These are phyloP conservation scores for Mycena sanguinolenta DNA, from an alignment of 768 basidiomycete genomes.

Conservation along the genomic window DNA sequence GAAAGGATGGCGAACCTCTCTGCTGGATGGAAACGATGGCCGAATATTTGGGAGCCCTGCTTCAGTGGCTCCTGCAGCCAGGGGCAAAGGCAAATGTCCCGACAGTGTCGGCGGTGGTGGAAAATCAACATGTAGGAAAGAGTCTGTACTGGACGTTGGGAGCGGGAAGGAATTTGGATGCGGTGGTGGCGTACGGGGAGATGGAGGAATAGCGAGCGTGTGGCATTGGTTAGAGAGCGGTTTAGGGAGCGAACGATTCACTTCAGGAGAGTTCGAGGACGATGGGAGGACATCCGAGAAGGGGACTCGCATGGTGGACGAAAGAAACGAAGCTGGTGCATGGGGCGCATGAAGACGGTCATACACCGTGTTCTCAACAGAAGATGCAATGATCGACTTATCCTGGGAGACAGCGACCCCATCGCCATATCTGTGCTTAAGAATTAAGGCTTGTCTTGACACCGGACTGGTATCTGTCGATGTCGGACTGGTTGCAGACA, in stretches of 20 bases:
- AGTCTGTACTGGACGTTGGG: not conserved
- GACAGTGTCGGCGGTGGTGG: constrained; percentile 10
- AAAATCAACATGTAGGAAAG: constrained; percentile 14
- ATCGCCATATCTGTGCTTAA: constrained; percentile 19
- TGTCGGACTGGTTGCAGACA: not conserved
- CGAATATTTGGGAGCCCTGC: not conserved
- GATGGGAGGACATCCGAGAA: not conserved
- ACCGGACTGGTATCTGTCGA: constrained; percentile 6
- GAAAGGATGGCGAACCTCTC: constrained; percentile 4
- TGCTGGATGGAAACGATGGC: constrained; percentile 9
- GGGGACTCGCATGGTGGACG: constrained; percentile 11
- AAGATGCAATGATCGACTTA: constrained; percentile 25
- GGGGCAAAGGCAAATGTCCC: not conserved
- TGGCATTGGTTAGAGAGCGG: not conserved
- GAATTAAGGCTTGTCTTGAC: constrained; percentile 15
- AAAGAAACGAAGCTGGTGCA: constrained; percentile 1
- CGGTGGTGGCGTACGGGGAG: constrained; percentile 24
- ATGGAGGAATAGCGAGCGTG: constrained; percentile 15
- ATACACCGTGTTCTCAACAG: constrained; percentile 14
- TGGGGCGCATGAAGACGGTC: not conserved
- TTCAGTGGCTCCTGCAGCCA: not conserved
- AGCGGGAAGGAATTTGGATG: not conserved
- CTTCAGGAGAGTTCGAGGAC: not conserved
- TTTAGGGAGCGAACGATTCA: not conserved
- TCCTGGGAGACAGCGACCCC: constrained; percentile 9